These are phyloP conservation scores for Helicocarpus griseus DNA, from an alignment of 2,329 filamentous ascomycete species.

Conservation along the genomic window DNA sequence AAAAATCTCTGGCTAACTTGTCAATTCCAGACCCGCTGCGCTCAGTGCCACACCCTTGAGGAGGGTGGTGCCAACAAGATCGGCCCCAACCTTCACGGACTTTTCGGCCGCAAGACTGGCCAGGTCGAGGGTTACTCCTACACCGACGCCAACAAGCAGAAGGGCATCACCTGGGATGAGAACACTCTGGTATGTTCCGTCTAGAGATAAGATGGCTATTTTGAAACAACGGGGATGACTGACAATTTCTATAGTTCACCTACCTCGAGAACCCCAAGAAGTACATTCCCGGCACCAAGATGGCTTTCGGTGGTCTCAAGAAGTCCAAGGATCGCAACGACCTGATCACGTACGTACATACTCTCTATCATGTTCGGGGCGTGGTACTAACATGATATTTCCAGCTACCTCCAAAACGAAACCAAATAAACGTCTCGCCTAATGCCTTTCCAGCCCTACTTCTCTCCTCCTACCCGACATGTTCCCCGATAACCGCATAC, in stretches of 20 bases:
- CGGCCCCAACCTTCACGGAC: constrained; percentile 90
- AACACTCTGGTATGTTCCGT: constrained; percentile 59
- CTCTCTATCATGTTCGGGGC: neutral
- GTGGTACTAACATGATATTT: constrained; percentile 11
- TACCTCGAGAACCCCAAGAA: constrained; percentile 99
- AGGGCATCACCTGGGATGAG: constrained; percentile 83
- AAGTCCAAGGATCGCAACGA: constrained; percentile 99
- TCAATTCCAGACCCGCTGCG: constrained; percentile 83
- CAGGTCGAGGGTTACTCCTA: constrained; percentile 88
- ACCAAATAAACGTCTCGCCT: constrained; percentile 18
- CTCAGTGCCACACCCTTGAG: constrained; percentile 96
- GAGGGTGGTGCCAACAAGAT: constrained; percentile 91
- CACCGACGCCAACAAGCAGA: constrained; percentile 99
- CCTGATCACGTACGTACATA: constrained; percentile 74
- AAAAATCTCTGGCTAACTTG: too few species aligned
- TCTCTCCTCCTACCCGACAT: constrained; percentile 11
- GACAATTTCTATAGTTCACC: constrained; percentile 54
- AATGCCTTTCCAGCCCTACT: neutral
- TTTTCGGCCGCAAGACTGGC: constrained; percentile 94
- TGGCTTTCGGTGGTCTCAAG: constrained; percentile 99
- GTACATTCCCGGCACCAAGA: constrained; percentile 99
- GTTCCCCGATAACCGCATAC: constrained; percentile 3
- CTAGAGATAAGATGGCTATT: neutral
- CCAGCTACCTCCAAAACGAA: constrained; percentile 20
- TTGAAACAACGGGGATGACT: constrained; percentile 7